Base-by-base conservation (phyloP, 2,329 filamentous ascomycete species). In the Sarocladiaceae sp. region DNA sequence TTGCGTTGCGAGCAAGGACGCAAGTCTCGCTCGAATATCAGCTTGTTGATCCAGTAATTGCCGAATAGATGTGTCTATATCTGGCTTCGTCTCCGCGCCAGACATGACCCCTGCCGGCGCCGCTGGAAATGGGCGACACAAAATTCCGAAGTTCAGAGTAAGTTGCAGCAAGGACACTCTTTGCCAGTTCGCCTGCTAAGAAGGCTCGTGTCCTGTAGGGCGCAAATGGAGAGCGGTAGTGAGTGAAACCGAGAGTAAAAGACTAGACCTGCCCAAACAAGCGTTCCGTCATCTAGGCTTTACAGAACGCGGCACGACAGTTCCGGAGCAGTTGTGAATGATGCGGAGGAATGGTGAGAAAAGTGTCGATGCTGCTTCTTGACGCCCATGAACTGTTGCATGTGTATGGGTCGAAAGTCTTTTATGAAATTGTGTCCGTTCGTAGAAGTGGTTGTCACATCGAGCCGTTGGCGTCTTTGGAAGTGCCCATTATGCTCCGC, bases 1-100 rank as follows among this genome's bases (percentile, higher is more conserved):
- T 57, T 72, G 75, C 57, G 68, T 67, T 52, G 74, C 73, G 15
- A 79, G 68, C 46, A 80, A 64, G 54, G 69, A 68, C 53, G 73
- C 71, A 51, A 80, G 69, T 61, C 73, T 74, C 56, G 76, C 71
- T 59, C 78, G 74, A 59, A 79, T 76, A 56, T 77, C 75, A 60
- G 74, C 74, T 60, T 78, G 76, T 62, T 81, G 77, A 56, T 75
- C 72, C 54, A 77, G 73, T 55, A 79, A 67, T 52, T 64, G 64
- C 58, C 61, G 61, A 55, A 67, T 61, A 52, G 60, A 60, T 56
- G 58, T 56, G 58, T 66, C 64, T 56, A 66, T 55, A 58, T 64
- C 58, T 36, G 40, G n/a, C 17, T 48, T 35, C 10, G 17, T 25
- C 13, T 36, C 39, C 13, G n/a, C 18, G 29, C 28, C 23, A 42